Base-by-base conservation (phyloP, 371 early-diverging fungal genomes). In the Apophysomyces variabilis region DNA sequence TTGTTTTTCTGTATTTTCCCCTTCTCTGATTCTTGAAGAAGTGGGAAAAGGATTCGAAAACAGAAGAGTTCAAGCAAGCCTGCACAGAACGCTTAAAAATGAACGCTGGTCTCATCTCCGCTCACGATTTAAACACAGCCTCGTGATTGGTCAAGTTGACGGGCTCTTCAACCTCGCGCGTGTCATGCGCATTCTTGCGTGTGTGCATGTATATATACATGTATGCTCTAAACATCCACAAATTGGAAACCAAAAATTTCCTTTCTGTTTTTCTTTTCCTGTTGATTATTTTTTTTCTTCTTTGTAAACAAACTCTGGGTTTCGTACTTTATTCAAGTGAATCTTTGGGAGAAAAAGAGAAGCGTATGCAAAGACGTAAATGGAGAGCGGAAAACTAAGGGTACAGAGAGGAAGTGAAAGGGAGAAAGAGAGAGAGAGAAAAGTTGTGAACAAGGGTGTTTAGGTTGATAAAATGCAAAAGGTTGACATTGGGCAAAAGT, bases 111-210 rank as follows among this genome's bases (percentile, higher is more conserved):
- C 21, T 21, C 21, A 50, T n/a, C 54, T 50, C 54, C 54, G 54
- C 54, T 21, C 54, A n/a, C 9, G 21, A 26, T 21, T 50, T 50
- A 21, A 50, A 16, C 16, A 50, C 7, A 21, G 21, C n/a, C 54
- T 50, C 54, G 54, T 50, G 54, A 50, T 50, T 50, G 54, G 54
- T 21, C 21, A 50, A 50, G 13, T 11, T 50, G 54, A 50, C 21
- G 54, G 16, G 54, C 54, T 50, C 54, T 21, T 26, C 32, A 50
- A 50, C 54, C 54, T 21, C 54, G 21, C 54, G 54, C 54, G 21
- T 50, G 54, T 50, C 54, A 50, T 50, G 54, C 54, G 54, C 54
- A 50, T 50, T 50, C 54, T 50, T 50, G 54, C 21, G 54, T 50
- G 54, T 50, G 7, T 26, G 9, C 4, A 50, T 11, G 13, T 41